Evolutionary conservation across 805 yeast species (phyloP), one percentile per base, ranked within the genome.

Genomic region (Yarrowia divulgata): DNA sequence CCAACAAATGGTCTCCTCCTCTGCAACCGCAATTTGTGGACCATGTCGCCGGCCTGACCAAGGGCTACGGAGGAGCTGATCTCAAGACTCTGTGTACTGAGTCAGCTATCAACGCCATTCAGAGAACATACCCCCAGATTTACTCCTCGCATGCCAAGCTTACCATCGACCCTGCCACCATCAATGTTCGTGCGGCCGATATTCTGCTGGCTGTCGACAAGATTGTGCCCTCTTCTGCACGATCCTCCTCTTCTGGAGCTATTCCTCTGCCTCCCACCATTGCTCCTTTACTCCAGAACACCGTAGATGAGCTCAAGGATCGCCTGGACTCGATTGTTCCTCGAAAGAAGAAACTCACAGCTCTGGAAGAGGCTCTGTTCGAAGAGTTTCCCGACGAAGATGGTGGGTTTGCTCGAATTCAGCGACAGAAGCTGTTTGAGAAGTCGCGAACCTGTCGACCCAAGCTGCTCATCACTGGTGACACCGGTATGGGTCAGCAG

Each of bases 61-160:
- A 93, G 77, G 99, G 99, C 0, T 95, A 91, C 75, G 99, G 99
- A 58, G 99, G 99, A 81, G 98, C 99, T 2, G 99, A 95, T 78
- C 81, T 95, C 71, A 82, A 97, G 69, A 97, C 98, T 0, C 81
- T 95, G 39, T 93, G 98, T 77, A 94, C 98, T 0, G 99, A 95
- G 77, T 93, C 98, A 39, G 98, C 98, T 0, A 82, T 95, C 71
- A 88, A 90, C 74, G 89, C 97, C 74, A 94, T 95, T 49, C 98
- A 94, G 79, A 82, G 98, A 72, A 86, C 89, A 57, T 94, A 89
- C 73, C 99, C 99, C 0, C 98, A 95, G 78, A 94, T 95, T 55
- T 95, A 95, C 78, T 80, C 84, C 71, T 85, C 93, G 10, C 82
- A 84, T 67, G 90, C 90, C 60, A 94, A 93, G 75, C 82, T 94